These are phyloP conservation scores for Talaromyces borbonicus DNA, from an alignment of 495 filamentous ascomycete genomes.

Conservation along the genomic window DNA sequence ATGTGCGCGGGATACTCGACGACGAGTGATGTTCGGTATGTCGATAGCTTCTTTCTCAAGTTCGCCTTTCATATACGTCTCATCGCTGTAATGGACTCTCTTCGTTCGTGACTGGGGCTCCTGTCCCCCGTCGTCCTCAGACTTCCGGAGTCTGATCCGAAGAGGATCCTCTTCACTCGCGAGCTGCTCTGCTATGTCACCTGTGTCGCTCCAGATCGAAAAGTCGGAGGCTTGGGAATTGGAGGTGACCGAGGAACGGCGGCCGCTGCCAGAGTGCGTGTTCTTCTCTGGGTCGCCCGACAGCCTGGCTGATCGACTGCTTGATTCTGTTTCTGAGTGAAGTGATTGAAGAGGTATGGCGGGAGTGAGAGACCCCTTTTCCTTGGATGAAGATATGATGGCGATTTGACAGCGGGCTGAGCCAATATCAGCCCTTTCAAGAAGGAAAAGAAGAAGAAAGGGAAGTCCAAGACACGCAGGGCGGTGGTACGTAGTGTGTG, in stretches of 20 bases:
- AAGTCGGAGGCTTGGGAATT: slow-evolving; percentile 61
- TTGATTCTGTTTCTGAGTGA: slow-evolving; percentile 25
- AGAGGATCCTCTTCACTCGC: slow-evolving; percentile 72
- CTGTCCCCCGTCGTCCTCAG: slow-evolving; percentile 42
- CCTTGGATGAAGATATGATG: slow-evolving; percentile 50
- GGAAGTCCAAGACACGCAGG: background rate
- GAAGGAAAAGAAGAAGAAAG: background rate
- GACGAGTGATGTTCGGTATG: slow-evolving; percentile 60
- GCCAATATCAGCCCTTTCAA: slow-evolving; percentile 29
- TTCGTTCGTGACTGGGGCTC: slow-evolving; percentile 21
- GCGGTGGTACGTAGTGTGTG: slow-evolving; percentile 2
- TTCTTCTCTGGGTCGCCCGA: slow-evolving; percentile 31
- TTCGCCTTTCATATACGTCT: slow-evolving; percentile 28
- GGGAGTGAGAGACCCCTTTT: slow-evolving; percentile 25
- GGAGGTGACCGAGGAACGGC: slow-evolving; percentile 43
- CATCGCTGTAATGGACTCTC: slow-evolving; percentile 38
- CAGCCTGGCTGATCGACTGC: slow-evolving; percentile 26
- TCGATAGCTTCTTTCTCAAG: slow-evolving; percentile 72
- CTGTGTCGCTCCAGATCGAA: slow-evolving; percentile 84
- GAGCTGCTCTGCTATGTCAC: slow-evolving; percentile 85
- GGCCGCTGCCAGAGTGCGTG: slow-evolving; percentile 29
- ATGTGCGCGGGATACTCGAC: slow-evolving; percentile 52
- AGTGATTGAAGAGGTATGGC: slow-evolving; percentile 51
- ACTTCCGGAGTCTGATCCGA: slow-evolving; percentile 50
- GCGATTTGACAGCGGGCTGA: slow-evolving; percentile 39